Evolutionary conservation across 2,329 filamentous ascomycete species (phyloP).

Genomic region (Cordyceps tenuipes): DNA sequence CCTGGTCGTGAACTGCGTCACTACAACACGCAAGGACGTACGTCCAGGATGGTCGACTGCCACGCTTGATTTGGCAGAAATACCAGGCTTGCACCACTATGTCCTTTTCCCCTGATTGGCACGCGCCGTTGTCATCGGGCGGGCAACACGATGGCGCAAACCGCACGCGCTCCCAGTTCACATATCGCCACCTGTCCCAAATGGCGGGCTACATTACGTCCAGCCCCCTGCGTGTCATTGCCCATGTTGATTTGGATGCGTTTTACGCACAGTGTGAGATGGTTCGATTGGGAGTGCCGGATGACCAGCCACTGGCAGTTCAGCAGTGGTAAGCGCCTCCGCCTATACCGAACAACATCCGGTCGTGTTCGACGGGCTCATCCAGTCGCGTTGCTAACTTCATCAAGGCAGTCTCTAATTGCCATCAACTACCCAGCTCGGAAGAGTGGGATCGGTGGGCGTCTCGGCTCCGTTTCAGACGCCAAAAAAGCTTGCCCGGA

Average conservation of each 20-base stretch:
- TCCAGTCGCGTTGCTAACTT: not conserved
- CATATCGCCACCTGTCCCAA: slow-evolving; percentile 71
- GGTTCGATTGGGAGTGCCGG: slow-evolving; percentile 66
- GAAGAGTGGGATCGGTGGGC: slow-evolving; percentile 59
- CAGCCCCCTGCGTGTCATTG: slow-evolving; percentile 76
- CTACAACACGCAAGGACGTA: not conserved
- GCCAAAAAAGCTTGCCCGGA: slow-evolving; percentile 80
- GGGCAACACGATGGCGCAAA: slow-evolving; percentile 19
- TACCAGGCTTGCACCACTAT: not conserved
- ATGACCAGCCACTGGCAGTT: slow-evolving; percentile 77
- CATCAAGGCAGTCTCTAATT: slow-evolving; percentile 46
- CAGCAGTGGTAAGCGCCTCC: slow-evolving; percentile 67
- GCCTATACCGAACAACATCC: not conserved
- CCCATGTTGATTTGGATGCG: slow-evolving; percentile 91
- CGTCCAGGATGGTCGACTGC: not conserved
- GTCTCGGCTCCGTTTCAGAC: slow-evolving; percentile 72
- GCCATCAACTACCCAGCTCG: slow-evolving; percentile 94
- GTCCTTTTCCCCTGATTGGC: not conserved
- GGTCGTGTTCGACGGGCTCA: not conserved
- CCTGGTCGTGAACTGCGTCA: not conserved
- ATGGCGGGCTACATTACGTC: slow-evolving; percentile 62
- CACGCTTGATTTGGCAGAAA: not conserved
- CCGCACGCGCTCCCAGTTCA: slow-evolving; percentile 60
- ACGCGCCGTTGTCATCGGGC: slow-evolving; percentile 17
- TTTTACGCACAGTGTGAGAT: slow-evolving; percentile 98